Evolutionary conservation across 805 yeast species (phyloP), one percentile per base, ranked within the genome.

Genomic region (Myxozyma vanderwaltii): DNA sequence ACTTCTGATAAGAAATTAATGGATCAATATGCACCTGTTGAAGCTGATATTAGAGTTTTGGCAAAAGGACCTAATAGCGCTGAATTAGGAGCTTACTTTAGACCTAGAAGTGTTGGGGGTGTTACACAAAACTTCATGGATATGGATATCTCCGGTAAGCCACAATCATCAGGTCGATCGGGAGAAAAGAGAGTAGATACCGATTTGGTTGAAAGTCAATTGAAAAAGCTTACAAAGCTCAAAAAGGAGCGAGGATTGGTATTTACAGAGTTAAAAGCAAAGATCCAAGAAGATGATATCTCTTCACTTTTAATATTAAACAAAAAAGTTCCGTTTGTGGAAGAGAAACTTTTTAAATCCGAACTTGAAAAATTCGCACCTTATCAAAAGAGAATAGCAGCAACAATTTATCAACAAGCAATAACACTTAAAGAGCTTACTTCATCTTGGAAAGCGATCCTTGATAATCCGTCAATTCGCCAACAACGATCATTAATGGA

Each of bases 341-440:
- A 86, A 58, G 75, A 79, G 8, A 73, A 62, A 3, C 70, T 87
- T 13, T 91, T 91, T 70, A 81, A 83, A 17, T 80, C 81, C 58
- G 96, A 90, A 70, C 75, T 92, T 63, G 81, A 79, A 51, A 92
- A 92, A 72, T 92, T 90, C 72, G 82, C 81, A 38, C 86, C 86
- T 0, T 84, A 82, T 63, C 83, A 83, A 52, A 78, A 80, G 1
- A 81, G 95, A 55, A 75, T 92, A 26, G 88, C 84, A 38, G 81
- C 83, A 1, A 81, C 91, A 10, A 78, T 86, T n/a, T 80, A 79
- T 40, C 83, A 83, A 53, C 96, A 91, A 71, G 78, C 58, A 10
- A 24, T 41, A 19, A 71, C 84, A 29, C 75, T 86, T 33, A 81
- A 69, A 73, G 78, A 63, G 65, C 76, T 54, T 73, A 83, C 77